Evolutionary conservation across 2,329 filamentous ascomycete species (phyloP), one percentile per base, ranked within the genome.

Genomic region (Colletotrichum orchidophilum): DNA sequence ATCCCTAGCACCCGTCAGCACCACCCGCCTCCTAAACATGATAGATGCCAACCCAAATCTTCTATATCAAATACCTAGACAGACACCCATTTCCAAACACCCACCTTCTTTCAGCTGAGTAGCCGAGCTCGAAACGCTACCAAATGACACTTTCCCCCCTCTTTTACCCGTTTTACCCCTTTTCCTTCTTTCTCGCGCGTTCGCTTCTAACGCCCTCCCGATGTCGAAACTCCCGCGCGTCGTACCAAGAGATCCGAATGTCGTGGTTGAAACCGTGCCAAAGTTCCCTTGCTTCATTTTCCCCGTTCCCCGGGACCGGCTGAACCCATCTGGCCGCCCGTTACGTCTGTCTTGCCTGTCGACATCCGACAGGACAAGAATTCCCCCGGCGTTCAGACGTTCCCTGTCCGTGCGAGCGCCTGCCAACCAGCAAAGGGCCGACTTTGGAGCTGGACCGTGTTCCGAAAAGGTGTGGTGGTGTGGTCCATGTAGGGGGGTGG

Each of bases 1-100:
- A 61, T 55, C 49, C n/a, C 50, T 35, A 57, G 63, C 18, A 27
- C 33, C 61, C n/a, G 18, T 27, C 5, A 53, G 46, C 26, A 57
- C 68, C 42, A 71, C 57, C 63, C 29, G 35, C 18, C 5, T 49
- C 31, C 39, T 27, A 13, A 63, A 53, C 68, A 33, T 71, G 68
- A 62, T 71, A 59, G 63, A 59, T 68, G 63, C 58, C 52, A 63
- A 49, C 58, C 33, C 42, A 35, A 68, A 71, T 63, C 59, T 66
- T 68, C 52, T 67, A 70, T 46, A 46, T 65, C 54, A 59, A 49
- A 54, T 46, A 11, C 26, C 27, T 5, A 5, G 33, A n/a, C 15
- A 15, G 27, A 33, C 29, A 8, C 1, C n/a, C 58, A 31, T 33
- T 21, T 11, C 7, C n/a, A 13, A 24, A 29, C 55, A 8, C 9